Conservation (phyloP, 1,284 basidiomycete genomes). For the Heliocybe sulcata region DNA sequence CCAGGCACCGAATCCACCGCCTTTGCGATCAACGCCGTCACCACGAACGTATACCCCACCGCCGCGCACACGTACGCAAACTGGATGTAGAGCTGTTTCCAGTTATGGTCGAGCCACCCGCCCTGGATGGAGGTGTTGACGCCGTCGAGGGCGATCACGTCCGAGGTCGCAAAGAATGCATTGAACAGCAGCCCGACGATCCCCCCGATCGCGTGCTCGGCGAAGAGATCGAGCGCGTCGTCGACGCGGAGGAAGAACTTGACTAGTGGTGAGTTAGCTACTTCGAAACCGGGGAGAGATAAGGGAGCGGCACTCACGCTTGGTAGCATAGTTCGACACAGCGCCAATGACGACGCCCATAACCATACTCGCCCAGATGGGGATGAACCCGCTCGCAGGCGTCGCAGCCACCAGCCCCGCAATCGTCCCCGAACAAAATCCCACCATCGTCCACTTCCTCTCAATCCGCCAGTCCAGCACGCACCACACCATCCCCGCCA, state of each 20-base stretch:
- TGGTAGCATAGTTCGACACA: constrained; percentile 84
- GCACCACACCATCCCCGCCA: constrained; percentile 86
- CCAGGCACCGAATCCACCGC: constrained; percentile 73
- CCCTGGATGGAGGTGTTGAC: constrained; percentile 63
- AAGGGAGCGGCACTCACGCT: constrained; percentile 46
- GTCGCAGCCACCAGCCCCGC: constrained; percentile 91
- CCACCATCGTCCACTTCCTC: constrained; percentile 80
- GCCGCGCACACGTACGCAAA: constrained; percentile 76
- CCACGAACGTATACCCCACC: constrained; percentile 57
- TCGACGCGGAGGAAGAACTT: constrained; percentile 67
- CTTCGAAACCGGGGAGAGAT: constrained; percentile 5
- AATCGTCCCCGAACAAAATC: constrained; percentile 78
- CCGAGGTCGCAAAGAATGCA: constrained; percentile 68
- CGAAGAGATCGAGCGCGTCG: constrained; percentile 82
- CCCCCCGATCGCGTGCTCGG: constrained; percentile 90
- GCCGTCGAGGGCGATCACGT: constrained; percentile 66
- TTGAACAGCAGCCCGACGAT: constrained; percentile 79
- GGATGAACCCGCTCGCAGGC: constrained; percentile 65
- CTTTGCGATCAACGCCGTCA: constrained; percentile 65
- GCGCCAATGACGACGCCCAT: constrained; percentile 73
- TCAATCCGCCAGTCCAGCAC: constrained; percentile 81
- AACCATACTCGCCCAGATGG: constrained; percentile 66
- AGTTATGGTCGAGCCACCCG: constrained; percentile 71
- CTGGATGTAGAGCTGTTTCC: constrained; percentile 77
- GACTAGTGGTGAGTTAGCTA: constrained; percentile 40